A percentile compares a stretch with the other conserved stretches of the same genome.
These are phyloP conservation scores for Myochromella boudieri DNA, from an alignment of 768 basidiomycete species.

Conservation along the genomic window DNA sequence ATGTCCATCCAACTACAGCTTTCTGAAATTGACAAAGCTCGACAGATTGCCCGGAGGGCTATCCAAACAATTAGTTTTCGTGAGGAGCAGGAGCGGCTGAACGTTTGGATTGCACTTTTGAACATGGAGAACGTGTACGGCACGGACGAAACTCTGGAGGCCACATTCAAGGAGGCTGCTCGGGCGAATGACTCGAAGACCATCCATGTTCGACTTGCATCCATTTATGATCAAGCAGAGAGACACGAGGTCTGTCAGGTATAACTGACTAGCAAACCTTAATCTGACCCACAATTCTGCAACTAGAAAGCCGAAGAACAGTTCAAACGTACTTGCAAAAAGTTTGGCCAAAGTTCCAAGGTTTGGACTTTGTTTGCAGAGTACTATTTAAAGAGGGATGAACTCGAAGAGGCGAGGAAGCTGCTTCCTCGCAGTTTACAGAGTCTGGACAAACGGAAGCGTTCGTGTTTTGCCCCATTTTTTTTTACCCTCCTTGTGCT, in stretches of 20 bases:
- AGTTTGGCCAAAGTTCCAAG: constrained; percentile 91
- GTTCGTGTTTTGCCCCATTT: constrained; percentile 45
- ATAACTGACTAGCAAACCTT: not conserved
- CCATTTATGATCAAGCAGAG: constrained; percentile 80
- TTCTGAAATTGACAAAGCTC: constrained; percentile 95
- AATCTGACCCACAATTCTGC: not conserved
- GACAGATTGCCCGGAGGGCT: constrained; percentile 82
- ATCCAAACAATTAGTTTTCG: constrained; percentile 88
- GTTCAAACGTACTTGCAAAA: constrained; percentile 85
- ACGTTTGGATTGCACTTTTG: constrained; percentile 95
- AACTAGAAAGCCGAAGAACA: constrained; percentile 90
- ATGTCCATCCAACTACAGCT: constrained; percentile 98
- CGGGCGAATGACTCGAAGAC: constrained; percentile 93
- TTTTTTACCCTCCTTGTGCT: not conserved
- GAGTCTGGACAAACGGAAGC: constrained; percentile 90
- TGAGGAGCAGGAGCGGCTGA: constrained; percentile 94
- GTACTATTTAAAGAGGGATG: constrained; percentile 70
- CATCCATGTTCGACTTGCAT: constrained; percentile 79
- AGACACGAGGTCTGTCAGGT: constrained; percentile 80
- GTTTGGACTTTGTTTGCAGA: constrained; percentile 91
- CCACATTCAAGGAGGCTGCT: constrained; percentile 87
- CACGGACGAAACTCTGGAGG: constrained; percentile 74
- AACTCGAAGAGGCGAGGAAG: constrained; percentile 79
- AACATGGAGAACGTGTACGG: constrained; percentile 96
- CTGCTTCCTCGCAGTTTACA: constrained; percentile 87